Percentiles rank a stretch among this genome's conserved stretches.
Evolutionary conservation across 352 stramenopile genomes (phyloP).

Genomic region (Pythium monospermum): DNA sequence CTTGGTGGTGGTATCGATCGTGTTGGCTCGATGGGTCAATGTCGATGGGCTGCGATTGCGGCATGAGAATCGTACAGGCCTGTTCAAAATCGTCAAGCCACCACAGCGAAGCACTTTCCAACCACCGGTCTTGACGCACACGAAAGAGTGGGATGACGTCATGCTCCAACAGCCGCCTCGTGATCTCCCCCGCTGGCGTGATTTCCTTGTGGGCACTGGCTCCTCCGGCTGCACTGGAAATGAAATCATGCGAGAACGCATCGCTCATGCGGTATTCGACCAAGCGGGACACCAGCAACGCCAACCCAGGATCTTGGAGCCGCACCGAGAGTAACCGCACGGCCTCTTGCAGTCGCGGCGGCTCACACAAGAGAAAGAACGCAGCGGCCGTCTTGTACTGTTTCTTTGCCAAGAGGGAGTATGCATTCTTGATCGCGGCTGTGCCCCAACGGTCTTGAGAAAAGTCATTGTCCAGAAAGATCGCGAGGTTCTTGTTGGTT

Average conservation of each 20-base stretch:
- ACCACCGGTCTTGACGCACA: slow-evolving; percentile 51
- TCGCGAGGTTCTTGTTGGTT: slow-evolving; percentile 66
- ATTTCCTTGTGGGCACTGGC: slow-evolving; percentile 44
- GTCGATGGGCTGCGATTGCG: slow-evolving; percentile 63
- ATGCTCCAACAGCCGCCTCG: slow-evolving; percentile 53
- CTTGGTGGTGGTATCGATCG: slow-evolving; percentile 1
- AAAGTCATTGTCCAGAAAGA: slow-evolving; percentile 82
- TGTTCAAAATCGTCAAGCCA: slow-evolving; percentile 87
- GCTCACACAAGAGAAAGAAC: slow-evolving; percentile 93
- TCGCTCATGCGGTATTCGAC: slow-evolving; percentile 69
- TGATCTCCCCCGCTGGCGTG: slow-evolving; percentile 43
- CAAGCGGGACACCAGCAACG: slow-evolving; percentile 86
- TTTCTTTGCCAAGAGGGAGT: slow-evolving; percentile 92
- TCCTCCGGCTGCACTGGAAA: slow-evolving; percentile 21
- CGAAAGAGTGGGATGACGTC: slow-evolving; percentile 69
- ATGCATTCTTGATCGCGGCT: slow-evolving; percentile 94
- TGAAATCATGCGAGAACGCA: slow-evolving; percentile 52
- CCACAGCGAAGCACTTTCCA: slow-evolving; percentile 77
- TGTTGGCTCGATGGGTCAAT: too few relatives aligned
- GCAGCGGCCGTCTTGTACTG: slow-evolving; percentile 85
- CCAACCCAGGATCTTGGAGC: slow-evolving; percentile 83
- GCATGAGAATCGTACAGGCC: slow-evolving; percentile 57
- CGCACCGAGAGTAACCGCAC: slow-evolving; percentile 87
- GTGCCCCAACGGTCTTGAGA: slow-evolving; percentile 72
- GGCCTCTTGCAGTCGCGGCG: slow-evolving; percentile 89